Base-by-base conservation (phyloP, 139 green algal species). In the Zygnema circumcarinatum region DNA sequence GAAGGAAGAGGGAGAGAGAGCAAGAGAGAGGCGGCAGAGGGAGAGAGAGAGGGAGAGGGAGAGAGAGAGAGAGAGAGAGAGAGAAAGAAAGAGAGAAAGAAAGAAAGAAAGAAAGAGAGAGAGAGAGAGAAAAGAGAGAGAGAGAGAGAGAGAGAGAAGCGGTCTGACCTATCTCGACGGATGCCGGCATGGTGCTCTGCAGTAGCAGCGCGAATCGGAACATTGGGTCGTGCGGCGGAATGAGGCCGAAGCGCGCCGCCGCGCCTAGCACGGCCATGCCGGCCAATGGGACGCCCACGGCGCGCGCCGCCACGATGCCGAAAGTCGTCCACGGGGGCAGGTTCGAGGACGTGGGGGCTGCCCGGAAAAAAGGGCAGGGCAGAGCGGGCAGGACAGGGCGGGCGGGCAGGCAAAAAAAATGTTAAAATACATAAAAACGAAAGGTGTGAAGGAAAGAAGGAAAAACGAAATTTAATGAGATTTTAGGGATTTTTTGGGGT, bases 141-240 rank as follows among this genome's bases (percentile, higher is more conserved):
- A 62, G 16, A 62, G 7, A 62, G 7, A 62, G 7, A 62, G 7
- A 62, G 16, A 62, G 16, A 62, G 16, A 62, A 31, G 31, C 33
- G 38, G 20, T 22, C 78, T 87, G 29, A 87, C 81, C 81, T 82
- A 87, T 40, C 3, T 87, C 35, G n/a, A 87, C 76, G n/a, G 81
- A 41, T 0, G 81, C 42, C 35, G 81, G 81, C 81, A 87, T 87
- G 29, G 81, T 72, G 29, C 35, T 29, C 22, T 87, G 81, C n/a
- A 87, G 81, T 31, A 87, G 81, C 53, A 87, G 38, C 31, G 76
- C 81, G 81, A 87, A 87, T 0, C 81, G 81, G 1, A 87, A 87
- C 35, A 87, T 41, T n/a, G 47, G 47, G 31, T 87, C 54, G 31
- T 21, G n/a, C 0, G 56, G 31, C 21, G 81, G 81, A 38, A 87